phyloP scores from a whole-genome alignment of 1,284 basidiomycete species.

The Schizopora paradoxa region DNA sequence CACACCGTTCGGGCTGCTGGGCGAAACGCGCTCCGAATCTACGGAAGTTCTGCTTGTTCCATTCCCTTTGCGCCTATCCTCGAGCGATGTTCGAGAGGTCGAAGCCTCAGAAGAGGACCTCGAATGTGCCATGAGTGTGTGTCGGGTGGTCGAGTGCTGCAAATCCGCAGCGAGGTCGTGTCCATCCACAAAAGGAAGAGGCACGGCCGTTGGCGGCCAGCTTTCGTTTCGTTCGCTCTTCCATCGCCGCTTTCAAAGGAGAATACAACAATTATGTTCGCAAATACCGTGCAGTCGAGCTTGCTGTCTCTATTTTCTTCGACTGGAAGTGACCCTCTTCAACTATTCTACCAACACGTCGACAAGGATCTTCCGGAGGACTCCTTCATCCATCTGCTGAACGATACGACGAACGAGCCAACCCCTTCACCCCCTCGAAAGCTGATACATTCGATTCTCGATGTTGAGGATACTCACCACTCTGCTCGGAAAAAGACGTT shows the following conservation, averaged over 20 bases:
- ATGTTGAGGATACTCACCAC: conserved; percentile 16
- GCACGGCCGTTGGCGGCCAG: no score
- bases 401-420: conserved; percentile 55
- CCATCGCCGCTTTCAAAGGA: neutral
- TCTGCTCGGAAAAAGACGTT: conserved; percentile 28
- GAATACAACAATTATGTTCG: conserved; percentile 41
- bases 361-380: conserved; percentile 51
- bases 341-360: conserved; percentile 48
- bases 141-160: no score
- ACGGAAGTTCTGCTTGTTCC: no score
- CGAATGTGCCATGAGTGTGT: no score
- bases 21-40: no score
- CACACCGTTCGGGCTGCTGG: no score
- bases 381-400: conserved; percentile 61
- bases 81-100: no score
- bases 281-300: conserved; percentile 53
- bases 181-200: no score
- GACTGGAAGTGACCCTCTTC: conserved; percentile 57
- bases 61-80: no score
- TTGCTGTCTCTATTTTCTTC: conserved; percentile 77
- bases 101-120: no score
- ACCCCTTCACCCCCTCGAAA: conserved; percentile 39
- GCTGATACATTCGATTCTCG: conserved; percentile 34
- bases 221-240: no score
- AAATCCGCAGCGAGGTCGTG: no score